Base-by-base conservation (phyloP, 768 basidiomycete species). In the Pleurotus sapidus region DNA sequence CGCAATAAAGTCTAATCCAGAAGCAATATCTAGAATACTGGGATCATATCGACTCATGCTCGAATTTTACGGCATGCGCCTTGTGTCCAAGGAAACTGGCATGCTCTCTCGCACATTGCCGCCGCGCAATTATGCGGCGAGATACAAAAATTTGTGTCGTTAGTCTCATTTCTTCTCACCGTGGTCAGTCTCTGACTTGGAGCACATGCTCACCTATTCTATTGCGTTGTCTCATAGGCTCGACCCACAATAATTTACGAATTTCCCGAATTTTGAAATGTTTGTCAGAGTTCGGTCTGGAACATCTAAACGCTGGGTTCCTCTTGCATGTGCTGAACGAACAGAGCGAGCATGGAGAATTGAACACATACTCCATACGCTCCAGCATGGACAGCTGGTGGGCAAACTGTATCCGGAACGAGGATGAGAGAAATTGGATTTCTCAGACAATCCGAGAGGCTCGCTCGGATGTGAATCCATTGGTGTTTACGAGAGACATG, bases 351-450 rank as follows among this genome's bases (percentile, higher is more conserved):
- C 66, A 73, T 18, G 71, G 74, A 27, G 70, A 78, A 63, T 74
- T 91, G 43, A 74, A 82, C 63, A 73, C 79, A n/a, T 61, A 64
- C 8, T 69, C 70, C 9, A 71, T 89, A 49, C 66, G 69, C 49
- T 69, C 71, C 60, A 90, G 89, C 66, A 89, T 90, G 87, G 89
- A 89, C 59, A 73, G 76, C 57, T 91, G 87, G 85, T 90, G 89
- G 89, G 82, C 83, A 17, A 87, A 87, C 63, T 91, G 88, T 65
- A 71, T 89, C 50, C 75, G 89, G 59, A 77, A 86, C 60, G 76
- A 78, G n/a, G 70, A 74, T 58, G 85, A 88, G 60, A 74, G 88
- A 60, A 65, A 69, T 23, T 85, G 81, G 79, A 75, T 90, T 39
- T 72, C 75, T 27, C 68, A 64, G n/a, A 60, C 79, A 53, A 81